Conservation (phyloP, 805 yeast species). For the Kurtzmaniella fragi region DNA sequence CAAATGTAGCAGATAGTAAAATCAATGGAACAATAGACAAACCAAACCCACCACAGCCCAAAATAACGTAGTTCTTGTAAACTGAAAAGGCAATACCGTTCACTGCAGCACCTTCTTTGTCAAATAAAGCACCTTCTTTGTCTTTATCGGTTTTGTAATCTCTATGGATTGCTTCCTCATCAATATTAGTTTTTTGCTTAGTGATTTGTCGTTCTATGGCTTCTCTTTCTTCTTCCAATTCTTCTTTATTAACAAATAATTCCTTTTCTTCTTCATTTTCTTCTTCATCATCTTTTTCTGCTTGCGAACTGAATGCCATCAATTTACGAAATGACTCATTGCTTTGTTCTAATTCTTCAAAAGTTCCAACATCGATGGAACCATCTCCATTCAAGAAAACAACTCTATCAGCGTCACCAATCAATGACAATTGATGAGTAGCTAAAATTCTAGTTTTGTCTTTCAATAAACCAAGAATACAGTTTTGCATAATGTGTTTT, state of each 20-base stretch:
- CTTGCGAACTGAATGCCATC: constrained; percentile 32
- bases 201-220: constrained; percentile 7
- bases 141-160: constrained; percentile 9
- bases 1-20: constrained; percentile 13
- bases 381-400: constrained; percentile 68
- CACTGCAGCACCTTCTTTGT: constrained; percentile 53
- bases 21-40: constrained; percentile 4
- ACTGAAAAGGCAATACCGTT: constrained; percentile 36
- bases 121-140: constrained; percentile 11
- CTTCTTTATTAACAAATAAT: constrained; percentile 13
- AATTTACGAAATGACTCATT: constrained; percentile 31
- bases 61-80: constrained; percentile 25
- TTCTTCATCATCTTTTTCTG: constrained; percentile 13
- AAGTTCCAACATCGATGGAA: constrained; percentile 54
- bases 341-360: constrained; percentile 44
- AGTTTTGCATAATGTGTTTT: constrained; percentile 66
- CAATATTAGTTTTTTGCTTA: constrained; percentile 13
- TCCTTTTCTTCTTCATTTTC: constrained; percentile 4
- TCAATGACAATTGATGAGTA: constrained; percentile 75
- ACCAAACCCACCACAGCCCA: constrained; percentile 22
- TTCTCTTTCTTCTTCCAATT: constrained; percentile 8
- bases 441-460: constrained; percentile 69
- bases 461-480: constrained; percentile 55
- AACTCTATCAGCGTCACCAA: constrained; percentile 64
- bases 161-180: constrained; percentile 12